Base-by-base conservation (phyloP, 129 eudicot genomes). In the Silybum marianum region DNA sequence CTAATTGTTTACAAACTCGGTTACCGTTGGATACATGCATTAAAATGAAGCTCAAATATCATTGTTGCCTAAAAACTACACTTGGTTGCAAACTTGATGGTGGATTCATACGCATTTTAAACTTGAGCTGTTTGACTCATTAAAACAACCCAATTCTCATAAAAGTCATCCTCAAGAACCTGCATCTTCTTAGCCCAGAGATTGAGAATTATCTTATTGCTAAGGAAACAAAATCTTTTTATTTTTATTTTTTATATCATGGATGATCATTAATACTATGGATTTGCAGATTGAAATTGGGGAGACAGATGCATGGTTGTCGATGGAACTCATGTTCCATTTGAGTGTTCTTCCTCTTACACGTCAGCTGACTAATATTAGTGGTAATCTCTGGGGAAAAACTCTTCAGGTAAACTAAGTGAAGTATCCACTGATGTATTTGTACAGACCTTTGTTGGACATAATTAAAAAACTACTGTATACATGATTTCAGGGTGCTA, bases 321-420 rank as follows among this genome's bases (percentile, higher is more conserved):
- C 99, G 16, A 85, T 96, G 97, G 99, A 93, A 86, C 97, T 96
- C 74, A 93, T 96, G 99, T 96, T 96, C 39, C 98, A 93, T 85
- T 87, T 96, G 84, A 93, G 97, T 84, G 88, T 93, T 84, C 97
- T 96, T 80, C 99, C 99, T 63, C 93, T 96, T 34, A 96, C 99
- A 38, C 99, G 99, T 65, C 99, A 93, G 81, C 91, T 96, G 76
- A 96, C 99, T 23, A 96, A 91, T 75, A 91, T 96, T 25, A 96
- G 99, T 88, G 99, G 99, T 77, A 96, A 96, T 83, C 92, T 93
- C 16, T 96, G 99, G 99, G 98, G 97, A 0, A 96, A 91, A 88
- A 96, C 99, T 71, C 99, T 96, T 73, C 99, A 96, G 97, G 99
- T 93, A 83, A 84, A 76, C 39, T 40, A 74, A 58, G 62, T 44